phyloP scores from a whole-genome alignment of 768 basidiomycete genomes.

The Mrakia blollopis region DNA sequence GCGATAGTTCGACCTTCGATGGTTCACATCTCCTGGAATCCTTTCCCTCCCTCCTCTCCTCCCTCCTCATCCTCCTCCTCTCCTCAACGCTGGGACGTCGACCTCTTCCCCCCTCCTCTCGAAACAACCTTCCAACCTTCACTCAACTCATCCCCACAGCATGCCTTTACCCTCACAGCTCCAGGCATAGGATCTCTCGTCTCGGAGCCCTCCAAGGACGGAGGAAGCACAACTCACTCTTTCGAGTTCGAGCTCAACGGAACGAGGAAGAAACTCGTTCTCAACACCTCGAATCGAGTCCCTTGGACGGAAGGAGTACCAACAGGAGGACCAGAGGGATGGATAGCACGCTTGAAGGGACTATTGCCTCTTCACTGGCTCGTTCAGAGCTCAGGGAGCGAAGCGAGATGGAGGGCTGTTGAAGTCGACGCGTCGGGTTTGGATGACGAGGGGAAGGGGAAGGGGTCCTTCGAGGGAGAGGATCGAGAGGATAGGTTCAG shows the following conservation, averaged over 20 bases:
- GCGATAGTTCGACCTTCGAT: not conserved
- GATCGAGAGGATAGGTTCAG: not conserved
- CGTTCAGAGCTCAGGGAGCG: slow-evolving; percentile 1
- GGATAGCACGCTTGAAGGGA: not conserved
- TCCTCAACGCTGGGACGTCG: not conserved
- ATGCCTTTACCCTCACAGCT: not conserved
- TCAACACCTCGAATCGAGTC: not conserved
- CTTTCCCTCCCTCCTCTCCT: not conserved
- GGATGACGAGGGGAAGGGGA: not conserved
- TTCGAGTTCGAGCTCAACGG: not conserved
- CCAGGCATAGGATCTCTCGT: slow-evolving; percentile 1
- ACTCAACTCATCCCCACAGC: not conserved
- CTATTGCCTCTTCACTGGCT: slow-evolving; percentile 5
- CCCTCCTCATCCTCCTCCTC: not conserved
- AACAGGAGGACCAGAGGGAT: not conserved
- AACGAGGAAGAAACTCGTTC: not conserved
- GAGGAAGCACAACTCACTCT: not conserved
- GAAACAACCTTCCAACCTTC: not conserved
- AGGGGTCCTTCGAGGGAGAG: not conserved
- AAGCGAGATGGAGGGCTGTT: not conserved
- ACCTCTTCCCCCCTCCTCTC: slow-evolving; percentile 4
- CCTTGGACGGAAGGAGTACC: not conserved
- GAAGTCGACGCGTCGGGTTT: not conserved
- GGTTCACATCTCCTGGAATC: slow-evolving; percentile 8
- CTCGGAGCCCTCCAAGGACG: not conserved